phyloP scores from a whole-genome alignment of 129 eudicot genomes.

The Chrysanthemum lavandulifolium region DNA sequence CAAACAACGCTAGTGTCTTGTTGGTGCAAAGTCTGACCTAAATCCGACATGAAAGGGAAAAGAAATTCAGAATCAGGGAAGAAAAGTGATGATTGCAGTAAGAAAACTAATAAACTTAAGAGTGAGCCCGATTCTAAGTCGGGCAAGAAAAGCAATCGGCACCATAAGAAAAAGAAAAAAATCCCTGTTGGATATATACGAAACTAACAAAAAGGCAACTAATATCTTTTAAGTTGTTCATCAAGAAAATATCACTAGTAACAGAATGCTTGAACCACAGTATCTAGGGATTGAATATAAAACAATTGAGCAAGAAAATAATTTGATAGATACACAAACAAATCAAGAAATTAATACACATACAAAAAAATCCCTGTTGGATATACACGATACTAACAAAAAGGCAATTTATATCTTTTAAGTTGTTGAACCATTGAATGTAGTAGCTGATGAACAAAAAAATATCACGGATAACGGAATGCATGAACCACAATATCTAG shows the following conservation, averaged over 20 bases:
- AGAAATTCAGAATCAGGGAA: constrained; percentile 23
- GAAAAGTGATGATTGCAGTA: not conserved
- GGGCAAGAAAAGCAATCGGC: constrained; percentile 7
- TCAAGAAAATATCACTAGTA: too few species aligned
- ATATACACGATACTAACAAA: not conserved
- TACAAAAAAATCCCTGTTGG: not conserved
- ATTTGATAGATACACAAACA: too few species aligned
- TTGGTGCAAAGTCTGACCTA: constrained; percentile 26
- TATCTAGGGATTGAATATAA: too few species aligned
- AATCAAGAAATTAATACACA: too few species aligned
- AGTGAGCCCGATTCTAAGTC: not conserved
- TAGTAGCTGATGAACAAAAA: constrained; percentile 11
- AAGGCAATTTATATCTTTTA: constrained; percentile 14
- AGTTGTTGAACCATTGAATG: constrained; percentile 17
- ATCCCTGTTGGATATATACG: not conserved
- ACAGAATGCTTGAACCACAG: too few species aligned
- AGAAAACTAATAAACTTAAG: constrained; percentile 19
- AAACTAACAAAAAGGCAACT: constrained; percentile 10
- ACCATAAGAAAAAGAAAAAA: constrained; percentile 21
- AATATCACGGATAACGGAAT: not conserved
- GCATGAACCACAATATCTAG: constrained; percentile 2
- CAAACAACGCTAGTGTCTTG: constrained; percentile 39
- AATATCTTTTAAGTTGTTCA: constrained; percentile 14
- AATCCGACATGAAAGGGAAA: constrained; percentile 17
- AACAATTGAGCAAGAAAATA: too few species aligned